phyloP scores from a whole-genome alignment of 352 stramenopile species.

The Pythium rhizo-oryzae region DNA sequence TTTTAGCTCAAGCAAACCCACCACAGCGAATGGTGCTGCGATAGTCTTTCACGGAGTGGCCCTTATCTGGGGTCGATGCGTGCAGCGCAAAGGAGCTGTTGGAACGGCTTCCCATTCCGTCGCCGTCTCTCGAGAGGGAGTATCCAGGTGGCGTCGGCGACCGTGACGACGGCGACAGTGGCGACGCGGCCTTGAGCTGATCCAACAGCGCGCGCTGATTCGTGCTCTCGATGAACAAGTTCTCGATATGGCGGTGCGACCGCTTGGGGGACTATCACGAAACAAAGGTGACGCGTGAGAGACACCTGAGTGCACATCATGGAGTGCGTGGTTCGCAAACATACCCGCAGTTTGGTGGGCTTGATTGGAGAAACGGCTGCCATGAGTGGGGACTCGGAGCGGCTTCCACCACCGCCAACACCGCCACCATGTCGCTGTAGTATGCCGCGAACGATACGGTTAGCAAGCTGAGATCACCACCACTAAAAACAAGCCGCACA shows the following conservation, averaged over 20 bases:
- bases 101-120: background rate
- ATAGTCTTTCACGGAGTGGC: too few species aligned
- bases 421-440: background rate
- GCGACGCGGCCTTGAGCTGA: slow-evolving; percentile 51
- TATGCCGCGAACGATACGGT: background rate
- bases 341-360: slow-evolving; percentile 31
- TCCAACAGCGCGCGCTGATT: slow-evolving; percentile 52
- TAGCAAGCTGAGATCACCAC: background rate
- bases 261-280: slow-evolving; percentile 17
- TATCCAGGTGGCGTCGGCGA: background rate
- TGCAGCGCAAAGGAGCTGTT: slow-evolving; percentile 14
- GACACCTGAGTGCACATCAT: too few species aligned
- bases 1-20: slow-evolving; percentile 27
- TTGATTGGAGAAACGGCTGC: slow-evolving; percentile 59
- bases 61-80: background rate
- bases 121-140: background rate
- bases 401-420: background rate
- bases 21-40: slow-evolving; percentile 27
- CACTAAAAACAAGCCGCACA: background rate
- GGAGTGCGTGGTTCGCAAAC: too few species aligned
- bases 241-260: slow-evolving; percentile 38
- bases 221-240: slow-evolving; percentile 49
- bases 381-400: slow-evolving; percentile 21
- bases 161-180: slow-evolving; percentile 1
- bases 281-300: background rate